A percentile compares a stretch with the other conserved stretches of the same genome.
phyloP scores from a whole-genome alignment of 208 protist genomes.

The Leishmania lainsoni region DNA sequence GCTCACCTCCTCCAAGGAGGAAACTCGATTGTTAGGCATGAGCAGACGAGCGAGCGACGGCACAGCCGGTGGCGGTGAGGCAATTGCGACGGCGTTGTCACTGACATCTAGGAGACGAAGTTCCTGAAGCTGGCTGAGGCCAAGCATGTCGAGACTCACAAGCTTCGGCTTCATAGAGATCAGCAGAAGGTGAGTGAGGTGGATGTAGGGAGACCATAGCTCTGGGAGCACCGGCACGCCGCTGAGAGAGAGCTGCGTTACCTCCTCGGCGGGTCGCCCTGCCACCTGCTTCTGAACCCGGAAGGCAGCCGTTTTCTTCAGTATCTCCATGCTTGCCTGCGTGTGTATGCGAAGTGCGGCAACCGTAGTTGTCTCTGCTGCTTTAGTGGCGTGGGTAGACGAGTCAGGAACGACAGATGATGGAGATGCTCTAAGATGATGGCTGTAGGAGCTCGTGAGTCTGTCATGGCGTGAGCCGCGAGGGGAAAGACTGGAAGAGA shows the following conservation, averaged over 20 bases:
- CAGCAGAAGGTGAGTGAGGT: constrained; percentile 63
- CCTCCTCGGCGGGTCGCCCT: constrained; percentile 44
- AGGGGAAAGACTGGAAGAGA: not conserved
- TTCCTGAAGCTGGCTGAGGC: constrained; percentile 29
- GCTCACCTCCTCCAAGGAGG: constrained; percentile 52
- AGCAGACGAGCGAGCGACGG: constrained; percentile 50
- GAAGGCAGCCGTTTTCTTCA: constrained; percentile 66
- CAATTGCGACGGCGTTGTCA: constrained; percentile 73
- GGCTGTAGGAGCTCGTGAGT: not conserved
- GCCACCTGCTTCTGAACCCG: constrained; percentile 77
- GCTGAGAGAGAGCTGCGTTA: constrained; percentile 63
- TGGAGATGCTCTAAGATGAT: not conserved
- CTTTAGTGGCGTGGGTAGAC: not conserved
- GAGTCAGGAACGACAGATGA: not conserved
- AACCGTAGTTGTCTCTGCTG: not conserved
- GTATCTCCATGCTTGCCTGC: constrained; percentile 56
- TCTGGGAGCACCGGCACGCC: constrained; percentile 58
- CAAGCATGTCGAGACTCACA: constrained; percentile 32
- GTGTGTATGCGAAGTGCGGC: not conserved
- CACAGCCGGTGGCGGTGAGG: constrained; percentile 24
- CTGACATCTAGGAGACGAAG: constrained; percentile 83
- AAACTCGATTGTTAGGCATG: constrained; percentile 74
- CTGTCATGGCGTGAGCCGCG: not conserved
- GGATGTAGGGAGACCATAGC: constrained; percentile 46
- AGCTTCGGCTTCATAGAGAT: constrained; percentile 71